Evolutionary conservation across 1,284 basidiomycete genomes (phyloP).

Genomic region (Ustilago crameri): DNA sequence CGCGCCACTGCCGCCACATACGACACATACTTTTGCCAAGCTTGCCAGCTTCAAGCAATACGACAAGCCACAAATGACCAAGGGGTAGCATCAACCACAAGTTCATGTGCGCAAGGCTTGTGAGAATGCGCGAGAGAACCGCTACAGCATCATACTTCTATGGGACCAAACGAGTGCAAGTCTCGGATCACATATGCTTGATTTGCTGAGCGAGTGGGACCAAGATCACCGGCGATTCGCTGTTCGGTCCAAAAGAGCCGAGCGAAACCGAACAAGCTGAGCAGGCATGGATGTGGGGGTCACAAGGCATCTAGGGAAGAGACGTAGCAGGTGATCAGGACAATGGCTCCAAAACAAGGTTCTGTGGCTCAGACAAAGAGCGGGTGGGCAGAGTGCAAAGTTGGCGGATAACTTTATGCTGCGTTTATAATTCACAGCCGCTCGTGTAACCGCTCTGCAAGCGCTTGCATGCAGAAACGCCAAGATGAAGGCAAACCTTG

Average conservation of each 20-base stretch:
- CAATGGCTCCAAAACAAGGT: slow-evolving; percentile 5
- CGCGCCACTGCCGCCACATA: slow-evolving; percentile 20
- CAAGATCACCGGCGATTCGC: no score
- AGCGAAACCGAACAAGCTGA: no score
- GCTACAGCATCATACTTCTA: no score
- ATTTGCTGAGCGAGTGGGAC: no score
- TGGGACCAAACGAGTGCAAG: no score
- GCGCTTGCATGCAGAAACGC: slow-evolving; percentile 3
- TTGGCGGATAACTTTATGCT: slow-evolving; percentile 9
- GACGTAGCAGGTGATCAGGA: neutral
- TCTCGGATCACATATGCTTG: no score
- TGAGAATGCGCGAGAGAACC: no score
- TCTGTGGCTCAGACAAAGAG: slow-evolving; percentile 9
- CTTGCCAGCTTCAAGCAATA: neutral
- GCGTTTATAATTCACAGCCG: neutral
- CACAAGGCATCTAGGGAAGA: neutral
- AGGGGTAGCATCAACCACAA: neutral
- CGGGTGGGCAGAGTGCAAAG: slow-evolving; percentile 6
- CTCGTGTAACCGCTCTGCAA: slow-evolving; percentile 21
- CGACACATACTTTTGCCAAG: no score
- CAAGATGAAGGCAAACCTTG: slow-evolving; percentile 27
- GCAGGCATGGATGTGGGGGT: neutral
- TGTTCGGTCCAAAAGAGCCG: no score
- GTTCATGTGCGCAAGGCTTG: no score
- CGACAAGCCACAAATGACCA: neutral